phyloP scores from a whole-genome alignment of 257 asterid species.

The Apocynum venetum region DNA sequence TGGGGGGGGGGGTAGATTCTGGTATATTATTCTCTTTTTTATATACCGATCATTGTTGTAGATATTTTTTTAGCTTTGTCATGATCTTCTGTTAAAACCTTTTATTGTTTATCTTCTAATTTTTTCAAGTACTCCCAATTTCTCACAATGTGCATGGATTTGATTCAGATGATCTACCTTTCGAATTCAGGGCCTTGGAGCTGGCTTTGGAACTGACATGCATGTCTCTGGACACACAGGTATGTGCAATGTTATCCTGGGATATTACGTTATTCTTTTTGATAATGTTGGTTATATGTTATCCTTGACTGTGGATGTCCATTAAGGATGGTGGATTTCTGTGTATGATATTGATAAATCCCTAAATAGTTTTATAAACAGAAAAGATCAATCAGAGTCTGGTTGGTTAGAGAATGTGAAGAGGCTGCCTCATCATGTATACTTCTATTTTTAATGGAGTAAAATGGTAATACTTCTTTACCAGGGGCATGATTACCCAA shows the following conservation, averaged over 20 bases:
- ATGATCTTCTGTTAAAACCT: neutral
- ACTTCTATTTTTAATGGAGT: neutral
- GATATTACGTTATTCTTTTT: neutral
- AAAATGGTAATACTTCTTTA: neutral
- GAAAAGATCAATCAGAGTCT: neutral
- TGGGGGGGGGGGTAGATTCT: neutral
- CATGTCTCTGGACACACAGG: constrained; percentile 93
- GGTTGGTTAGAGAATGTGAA: neutral
- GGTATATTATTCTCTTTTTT: neutral
- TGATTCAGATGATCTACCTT: constrained; percentile 89
- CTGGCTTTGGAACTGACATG: constrained; percentile 92
- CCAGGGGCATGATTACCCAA: neutral
- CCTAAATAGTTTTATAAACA: neutral
- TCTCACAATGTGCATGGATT: constrained; percentile 27
- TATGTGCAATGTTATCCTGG: constrained; percentile 26
- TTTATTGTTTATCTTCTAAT: neutral
- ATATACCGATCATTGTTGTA: neutral
- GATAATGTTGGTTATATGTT: neutral
- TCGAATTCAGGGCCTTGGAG: constrained; percentile 95
- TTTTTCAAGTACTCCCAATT: constrained; percentile 3
- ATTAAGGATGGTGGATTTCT: neutral
- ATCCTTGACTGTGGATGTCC: neutral
- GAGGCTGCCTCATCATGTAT: neutral
- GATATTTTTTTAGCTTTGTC: neutral
- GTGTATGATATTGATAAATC: neutral